Base-by-base conservation (phyloP, 2,329 filamentous ascomycete genomes). In the Epichloe bromicola region DNA sequence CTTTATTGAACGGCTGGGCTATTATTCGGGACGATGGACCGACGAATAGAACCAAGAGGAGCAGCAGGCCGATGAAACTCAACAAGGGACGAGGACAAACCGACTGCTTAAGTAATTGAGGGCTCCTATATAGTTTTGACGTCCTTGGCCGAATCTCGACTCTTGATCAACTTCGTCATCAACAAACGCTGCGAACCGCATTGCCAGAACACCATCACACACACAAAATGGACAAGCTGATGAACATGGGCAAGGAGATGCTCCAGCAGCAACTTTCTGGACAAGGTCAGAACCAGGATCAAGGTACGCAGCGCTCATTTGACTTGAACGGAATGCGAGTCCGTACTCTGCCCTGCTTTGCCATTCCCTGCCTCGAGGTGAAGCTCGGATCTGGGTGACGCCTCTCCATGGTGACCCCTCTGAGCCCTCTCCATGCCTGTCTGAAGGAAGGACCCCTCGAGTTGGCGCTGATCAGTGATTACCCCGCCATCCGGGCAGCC, bases 221-320 rank as follows among this genome's bases (percentile, higher is more conserved):
- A n/a, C 6, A 4, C n/a, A 12, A 17, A 33, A 71, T 71, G 69
- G 67, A 71, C 41, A 67, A 64, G 51, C 52, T 71, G 53, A 53
- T 70, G 55, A 66, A 55, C 58, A 62, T 60, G 19, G 68, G 66
- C 50, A 68, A 67, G 58, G 64, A 68, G 30, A 45, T 53, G 40
- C 51, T 53, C 20, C 48, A 48, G 48, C 43, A 51, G 48, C 48
- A 45, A 17, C 30, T 51, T 38, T 50, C 51, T 17, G 51, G 48
- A 17, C 44, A 53, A 17, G 48, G 36, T 3, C 48, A 48, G 26
- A 36, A n/a, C 5, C 47, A 53, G 45, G 43, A 42, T 53, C 26
- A 30, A 30, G 26, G 26, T 30, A 30, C 26, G 26, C 26, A 30
- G 40, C 17, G 15, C 7, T 19, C 10, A 12, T 19, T 42, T 4